A percentile compares a stretch with the other conserved stretches of the same genome.
Conservation (phyloP, 768 basidiomycete genomes). For the Termitomyces sp. region DNA sequence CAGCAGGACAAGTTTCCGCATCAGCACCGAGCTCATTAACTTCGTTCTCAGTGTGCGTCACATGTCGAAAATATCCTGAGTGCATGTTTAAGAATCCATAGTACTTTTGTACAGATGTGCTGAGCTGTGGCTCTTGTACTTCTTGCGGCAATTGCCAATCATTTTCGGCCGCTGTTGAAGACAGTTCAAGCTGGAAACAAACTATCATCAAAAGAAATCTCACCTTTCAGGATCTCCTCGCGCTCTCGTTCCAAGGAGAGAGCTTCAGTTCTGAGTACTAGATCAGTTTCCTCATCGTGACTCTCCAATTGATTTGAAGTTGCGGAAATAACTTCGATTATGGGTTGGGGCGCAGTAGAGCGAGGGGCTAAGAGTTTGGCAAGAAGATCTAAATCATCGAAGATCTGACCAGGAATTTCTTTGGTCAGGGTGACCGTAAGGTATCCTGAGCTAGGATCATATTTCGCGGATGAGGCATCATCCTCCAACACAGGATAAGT, state of each 20-base stretch:
- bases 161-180: slow-evolving; percentile 59
- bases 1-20: slow-evolving; percentile 51
- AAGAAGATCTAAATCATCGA: slow-evolving; percentile 75
- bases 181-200: background rate
- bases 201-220: background rate
- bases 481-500: slow-evolving; percentile 62
- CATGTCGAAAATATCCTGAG: slow-evolving; percentile 72
- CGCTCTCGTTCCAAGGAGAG: slow-evolving; percentile 52
- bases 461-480: slow-evolving; percentile 66
- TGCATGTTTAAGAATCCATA: slow-evolving; percentile 81
- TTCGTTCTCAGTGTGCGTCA: slow-evolving; percentile 74
- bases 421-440: slow-evolving; percentile 74
- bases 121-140: slow-evolving; percentile 40
- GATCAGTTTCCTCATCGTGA: slow-evolving; percentile 30
- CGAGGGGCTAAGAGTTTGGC: slow-evolving; percentile 75
- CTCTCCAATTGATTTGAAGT: background rate
- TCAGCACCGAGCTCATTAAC: slow-evolving; percentile 73
- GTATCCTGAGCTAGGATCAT: slow-evolving; percentile 77
- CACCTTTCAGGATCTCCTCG: slow-evolving; percentile 62
- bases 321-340: slow-evolving; percentile 58
- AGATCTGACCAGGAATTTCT: slow-evolving; percentile 58
- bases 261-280: slow-evolving; percentile 38
- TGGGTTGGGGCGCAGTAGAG: slow-evolving; percentile 29
- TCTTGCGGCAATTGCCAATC: slow-evolving; percentile 78
- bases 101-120: slow-evolving; percentile 38